Base-by-base conservation (phyloP, 495 filamentous ascomycete genomes). In the Astrothelium subdiscretum region DNA sequence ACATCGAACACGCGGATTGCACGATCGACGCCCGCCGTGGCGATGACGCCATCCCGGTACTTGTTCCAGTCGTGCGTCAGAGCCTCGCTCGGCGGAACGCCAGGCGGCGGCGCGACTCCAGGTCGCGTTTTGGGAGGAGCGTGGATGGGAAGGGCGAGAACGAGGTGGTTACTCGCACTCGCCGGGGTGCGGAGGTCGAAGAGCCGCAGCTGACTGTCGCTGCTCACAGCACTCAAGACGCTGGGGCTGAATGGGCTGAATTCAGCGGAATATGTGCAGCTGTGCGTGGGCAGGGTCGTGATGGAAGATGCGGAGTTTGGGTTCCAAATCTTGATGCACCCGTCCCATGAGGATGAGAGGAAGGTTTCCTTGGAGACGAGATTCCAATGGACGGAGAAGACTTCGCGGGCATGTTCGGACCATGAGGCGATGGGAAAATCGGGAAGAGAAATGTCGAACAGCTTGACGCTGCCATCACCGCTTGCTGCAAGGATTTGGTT, bases 61-160 rank as follows among this genome's bases (percentile, higher is more conserved):
- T 98, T 98, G 73, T 98, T 98, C 95, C 95, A 97, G 74, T 98
- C 94, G 72, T 97, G 94, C 2, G 92, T 97, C 18, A 98, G 81
- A 31, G 87, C 81, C 76, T 98, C 94, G 20, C 81, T 78, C 0
- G 87, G 87, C n/a, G 81, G 74, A 59, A 78, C 57, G 73, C 63
- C 75, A 31, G 75, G 75, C 11, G 76, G 70, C 2, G 77, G 70
- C 0, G 78, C 74, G 44, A 67, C 62, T 8, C 74, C 74, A 38
- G 72, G 71, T 20, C 65, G 43, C n/a, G 69, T 64, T 62, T 71
- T 73, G 3, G 80, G 79, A 2, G 81, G 77, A 2, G 80, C 78
- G 72, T 95, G 91, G 64, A 91, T 89, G 11, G 89, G 88, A 52
- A 96, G 87, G 58, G 84, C 79, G 31, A 86, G 69, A 13, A 81